phyloP scores from a whole-genome alignment of 1,284 basidiomycete genomes.

The Pholiota adiposa region DNA sequence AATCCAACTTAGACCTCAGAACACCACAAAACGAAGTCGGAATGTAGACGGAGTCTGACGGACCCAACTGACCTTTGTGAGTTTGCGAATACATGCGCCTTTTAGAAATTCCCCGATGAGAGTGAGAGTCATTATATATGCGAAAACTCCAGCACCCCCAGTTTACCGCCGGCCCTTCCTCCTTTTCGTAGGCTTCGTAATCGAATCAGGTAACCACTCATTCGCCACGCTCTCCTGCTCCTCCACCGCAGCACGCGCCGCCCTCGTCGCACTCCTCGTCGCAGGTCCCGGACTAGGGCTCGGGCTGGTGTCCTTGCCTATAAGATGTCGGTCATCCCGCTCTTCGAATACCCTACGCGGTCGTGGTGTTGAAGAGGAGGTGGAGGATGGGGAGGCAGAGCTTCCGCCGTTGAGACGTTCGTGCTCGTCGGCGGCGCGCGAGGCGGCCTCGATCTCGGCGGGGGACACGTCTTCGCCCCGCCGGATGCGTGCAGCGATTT shows the following conservation, averaged over 20 bases:
- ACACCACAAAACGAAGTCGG: no score
- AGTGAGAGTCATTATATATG: neutral
- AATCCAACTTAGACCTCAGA: no score
- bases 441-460: conserved; percentile 50
- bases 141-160: no score
- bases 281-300: no score
- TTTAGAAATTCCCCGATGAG: neutral
- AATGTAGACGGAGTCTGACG: no score
- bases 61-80: no score
- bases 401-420: conserved; percentile 26
- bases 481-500: conserved; percentile 50
- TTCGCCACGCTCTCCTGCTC: conserved; percentile 34
- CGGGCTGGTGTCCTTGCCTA: conserved; percentile 13
- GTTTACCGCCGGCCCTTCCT: conserved; percentile 42
- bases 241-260: neutral
- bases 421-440: conserved; percentile 41
- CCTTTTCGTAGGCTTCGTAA: conserved; percentile 45
- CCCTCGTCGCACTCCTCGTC: neutral
- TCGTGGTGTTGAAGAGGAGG: neutral
- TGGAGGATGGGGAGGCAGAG: neutral
- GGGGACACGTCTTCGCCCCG: conserved; percentile 53
- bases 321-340: conserved; percentile 26
- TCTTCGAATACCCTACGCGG: conserved; percentile 28
- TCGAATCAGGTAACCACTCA: conserved; percentile 51
- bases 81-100: neutral